Base-by-base conservation (phyloP, 768 basidiomycete species). In the Hericium alpestre region DNA sequence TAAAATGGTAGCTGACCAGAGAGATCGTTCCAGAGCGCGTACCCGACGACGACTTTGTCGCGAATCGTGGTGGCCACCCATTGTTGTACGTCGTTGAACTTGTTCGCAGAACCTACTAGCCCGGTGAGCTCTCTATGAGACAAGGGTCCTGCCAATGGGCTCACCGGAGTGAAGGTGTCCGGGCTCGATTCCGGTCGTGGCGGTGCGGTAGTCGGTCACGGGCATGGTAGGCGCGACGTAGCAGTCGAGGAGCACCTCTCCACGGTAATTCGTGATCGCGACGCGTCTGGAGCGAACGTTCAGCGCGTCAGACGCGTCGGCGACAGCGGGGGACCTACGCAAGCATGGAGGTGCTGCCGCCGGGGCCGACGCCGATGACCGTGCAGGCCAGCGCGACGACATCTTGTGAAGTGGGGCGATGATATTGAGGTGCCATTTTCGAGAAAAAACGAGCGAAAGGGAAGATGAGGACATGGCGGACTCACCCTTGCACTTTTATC, bases 341-440 rank as follows among this genome's bases (percentile, higher is more conserved):
- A 38, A 91, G 74, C 83, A 91, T 86, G 40, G 83, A 79, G 1
- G 89, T 91, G 15, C 84, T 84, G 7, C 89, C 89, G 3, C 88
- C 87, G 16, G 86, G 83, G 27, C 87, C 87, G 39, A 87, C 84
- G 12, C 89, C 89, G n/a, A 90, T 84, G 40, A 67, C 65, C 2
- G 65, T 64, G 61, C 65, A 87, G 15, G 85, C 79, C 46, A 90
- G 67, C 7, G 82, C 77, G 46, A 86, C 67, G 60, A 82, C 74
- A 56, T 77, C 76, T 71, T 82, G 68, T 1, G 64, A 40, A 51
- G 61, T 11, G n/a, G 68, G 69, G n/a, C 63, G 50, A 2, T 64
- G 57, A 54, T 59, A 65, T 46, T 68, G 64, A 59, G 63, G 66
- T 54, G 59, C 56, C 62, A 65, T 64, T 37, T 46, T 32, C 15